Percentiles rank a stretch among this genome's conserved stretches.
These are phyloP conservation scores for Ampelomyces quisqualis DNA, from an alignment of 2,329 filamentous ascomycete species.

Conservation along the genomic window DNA sequence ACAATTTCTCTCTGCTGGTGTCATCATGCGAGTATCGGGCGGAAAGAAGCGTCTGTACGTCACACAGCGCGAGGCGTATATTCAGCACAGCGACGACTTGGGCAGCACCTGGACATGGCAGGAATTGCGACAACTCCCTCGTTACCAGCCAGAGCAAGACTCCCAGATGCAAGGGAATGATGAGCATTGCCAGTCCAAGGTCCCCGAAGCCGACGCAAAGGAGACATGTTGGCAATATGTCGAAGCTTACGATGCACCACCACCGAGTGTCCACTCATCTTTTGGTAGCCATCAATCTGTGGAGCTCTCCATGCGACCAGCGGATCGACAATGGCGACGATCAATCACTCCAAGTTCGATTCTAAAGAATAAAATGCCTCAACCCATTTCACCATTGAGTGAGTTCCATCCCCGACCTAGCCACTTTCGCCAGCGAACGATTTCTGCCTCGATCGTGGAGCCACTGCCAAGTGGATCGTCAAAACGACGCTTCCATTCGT, in stretches of 20 bases:
- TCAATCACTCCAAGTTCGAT: slow-evolving; percentile 40
- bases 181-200: slow-evolving; percentile 45
- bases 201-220: slow-evolving; percentile 62
- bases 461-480: slow-evolving; percentile 22
- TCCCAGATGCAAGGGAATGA: slow-evolving; percentile 36
- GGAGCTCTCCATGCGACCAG: slow-evolving; percentile 38
- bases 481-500: slow-evolving; percentile 36
- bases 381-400: slow-evolving; percentile 42
- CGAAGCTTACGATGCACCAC: slow-evolving; percentile 61
- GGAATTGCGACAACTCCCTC: slow-evolving; percentile 62
- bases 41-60: slow-evolving; percentile 67
- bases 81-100: slow-evolving; percentile 61
- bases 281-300: slow-evolving; percentile 44
- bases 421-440: slow-evolving; percentile 27
- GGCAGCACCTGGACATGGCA: slow-evolving; percentile 67
- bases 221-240: slow-evolving; percentile 70
- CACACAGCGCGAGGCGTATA: slow-evolving; percentile 72
- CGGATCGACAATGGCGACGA: slow-evolving; percentile 36
- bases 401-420: slow-evolving; percentile 34
- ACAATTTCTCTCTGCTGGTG: slow-evolving; percentile 66
- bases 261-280: slow-evolving; percentile 49
- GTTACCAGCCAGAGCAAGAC: slow-evolving; percentile 53
- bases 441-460: slow-evolving; percentile 33
- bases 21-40: slow-evolving; percentile 70
- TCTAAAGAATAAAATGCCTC: slow-evolving; percentile 31